Base-by-base conservation (phyloP, 2,329 filamentous ascomycete species). In the Curvularia spicifera region DNA sequence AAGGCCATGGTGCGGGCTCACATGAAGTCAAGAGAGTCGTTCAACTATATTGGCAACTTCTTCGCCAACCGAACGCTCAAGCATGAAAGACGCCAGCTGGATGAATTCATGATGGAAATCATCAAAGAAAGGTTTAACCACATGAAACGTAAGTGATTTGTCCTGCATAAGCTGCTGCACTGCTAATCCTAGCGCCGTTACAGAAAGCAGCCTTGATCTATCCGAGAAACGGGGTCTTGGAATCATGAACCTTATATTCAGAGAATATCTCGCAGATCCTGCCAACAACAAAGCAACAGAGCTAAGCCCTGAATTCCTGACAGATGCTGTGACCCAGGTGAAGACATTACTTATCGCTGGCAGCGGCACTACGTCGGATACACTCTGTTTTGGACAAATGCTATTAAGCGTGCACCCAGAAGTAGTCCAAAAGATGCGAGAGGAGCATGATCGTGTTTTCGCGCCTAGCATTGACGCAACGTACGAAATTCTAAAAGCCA, bases 371-470 rank as follows among this genome's bases (percentile, higher is more conserved):
- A 80, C 77, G 3, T 71, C 71, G 3, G 73, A 70, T 33, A 68
- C 69, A 1, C 31, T 74, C n/a, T 70, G 65, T 46, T 77, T 72
- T 46, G 57, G 53, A 12, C 68, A 66, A 35, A 73, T 75, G 72
- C 53, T 72, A 18, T 65, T 76, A 12, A 73, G 70, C 24, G 50
- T 53, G 4, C 59, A 73, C 28, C 73, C 73, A 12, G 66, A 69
- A 3, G 54, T 71, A 12, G 58, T 75, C 12, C 46, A 48, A 26
- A 72, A 64, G 35, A 52, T 83, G 29, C 71, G 78, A 24, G 69
- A 76, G 22, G 85, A 88, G 67, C 83, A 84, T 62, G 80, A 84
- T 62, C 71, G 73, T 2, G 75, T 87, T n/a, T 80, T 86, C 42
- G 81, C 83, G 10, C 55, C 77, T 0, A 76, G 81, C 42, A 66